Percentiles rank a stretch among this genome's conserved stretches.
phyloP scores from a whole-genome alignment of 2,329 filamentous ascomycete species.

The Didymellaceae sp. region DNA sequence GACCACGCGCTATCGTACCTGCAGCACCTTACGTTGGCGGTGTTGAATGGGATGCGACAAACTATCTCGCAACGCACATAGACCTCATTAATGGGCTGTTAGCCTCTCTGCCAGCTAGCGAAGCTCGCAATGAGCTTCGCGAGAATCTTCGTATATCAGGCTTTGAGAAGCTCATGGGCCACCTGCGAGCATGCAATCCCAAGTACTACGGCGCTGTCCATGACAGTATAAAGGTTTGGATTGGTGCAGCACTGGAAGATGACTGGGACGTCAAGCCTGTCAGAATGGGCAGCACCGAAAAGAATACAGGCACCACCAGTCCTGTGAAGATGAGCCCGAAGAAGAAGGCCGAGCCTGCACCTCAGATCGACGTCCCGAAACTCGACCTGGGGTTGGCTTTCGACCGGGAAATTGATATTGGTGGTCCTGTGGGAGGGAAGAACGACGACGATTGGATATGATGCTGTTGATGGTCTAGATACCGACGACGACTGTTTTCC shows the following conservation, averaged over 20 bases:
- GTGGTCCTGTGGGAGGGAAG: conserved; percentile 20
- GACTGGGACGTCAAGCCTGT: conserved; percentile 86
- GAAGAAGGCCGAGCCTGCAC: conserved; percentile 47
- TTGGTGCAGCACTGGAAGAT: conserved; percentile 84
- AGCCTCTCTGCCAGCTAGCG: conserved; percentile 73
- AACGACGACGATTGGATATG: conserved; percentile 46
- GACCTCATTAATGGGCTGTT: conserved; percentile 92
- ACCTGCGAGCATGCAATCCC: conserved; percentile 90
- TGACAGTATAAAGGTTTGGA: conserved; percentile 86
- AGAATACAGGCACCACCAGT: conserved; percentile 42
- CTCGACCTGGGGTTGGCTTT: conserved; percentile 45
- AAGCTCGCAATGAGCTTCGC: conserved; percentile 80
- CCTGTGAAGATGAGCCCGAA: conserved; percentile 51
- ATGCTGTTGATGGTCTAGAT: conserved; percentile 3
- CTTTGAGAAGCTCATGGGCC: conserved; percentile 87
- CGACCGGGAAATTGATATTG: conserved; percentile 37
- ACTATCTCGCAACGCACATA: conserved; percentile 90
- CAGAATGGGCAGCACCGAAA: conserved; percentile 67
- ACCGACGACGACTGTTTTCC: neutral
- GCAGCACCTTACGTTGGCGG: conserved; percentile 96
- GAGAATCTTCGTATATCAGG: conserved; percentile 79
- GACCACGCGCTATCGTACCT: conserved; percentile 85
- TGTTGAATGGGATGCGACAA: conserved; percentile 98
- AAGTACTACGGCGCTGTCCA: conserved; percentile 96
- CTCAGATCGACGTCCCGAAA: conserved; percentile 48